A percentile compares a stretch with the other conserved stretches of the same genome.
phyloP scores from a whole-genome alignment of 257 asterid genomes.

The Capsicum chinense region DNA sequence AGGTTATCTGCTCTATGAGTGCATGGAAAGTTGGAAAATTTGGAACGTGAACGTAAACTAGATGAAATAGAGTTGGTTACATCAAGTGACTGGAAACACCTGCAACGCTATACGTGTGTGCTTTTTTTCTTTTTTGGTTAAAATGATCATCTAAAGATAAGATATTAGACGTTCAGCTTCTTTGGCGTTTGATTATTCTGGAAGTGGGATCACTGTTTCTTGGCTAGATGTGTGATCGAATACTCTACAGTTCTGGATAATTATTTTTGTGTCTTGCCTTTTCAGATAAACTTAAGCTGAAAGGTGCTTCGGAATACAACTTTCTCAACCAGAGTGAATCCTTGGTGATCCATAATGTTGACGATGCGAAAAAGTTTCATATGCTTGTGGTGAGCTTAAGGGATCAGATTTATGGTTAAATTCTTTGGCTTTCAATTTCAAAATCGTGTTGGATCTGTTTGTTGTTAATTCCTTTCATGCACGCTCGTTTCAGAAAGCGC shows the following conservation, averaged over 20 bases:
- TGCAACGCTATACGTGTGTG: neutral
- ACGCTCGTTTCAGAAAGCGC: conserved; percentile 67
- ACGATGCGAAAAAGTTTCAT: conserved; percentile 70
- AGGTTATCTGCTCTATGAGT: neutral
- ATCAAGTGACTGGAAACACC: neutral
- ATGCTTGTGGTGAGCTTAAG: conserved; percentile 46
- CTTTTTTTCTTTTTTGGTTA: neutral
- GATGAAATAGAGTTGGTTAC: neutral
- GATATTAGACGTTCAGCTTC: neutral
- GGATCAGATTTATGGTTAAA: conserved; percentile 11
- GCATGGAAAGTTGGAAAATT: neutral
- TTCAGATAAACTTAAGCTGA: conserved; percentile 73
- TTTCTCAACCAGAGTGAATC: conserved; percentile 80
- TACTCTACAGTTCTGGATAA: neutral
- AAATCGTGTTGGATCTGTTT: conserved; percentile 30
- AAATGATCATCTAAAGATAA: neutral
- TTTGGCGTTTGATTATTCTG: neutral
- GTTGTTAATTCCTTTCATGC: conserved; percentile 29
- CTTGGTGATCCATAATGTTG: conserved; percentile 61
- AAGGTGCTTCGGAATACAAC: conserved; percentile 62
- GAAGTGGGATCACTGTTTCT: neutral
- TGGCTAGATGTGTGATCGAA: conserved; percentile 9
- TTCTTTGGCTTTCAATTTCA: conserved; percentile 20
- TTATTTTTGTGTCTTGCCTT: neutral
- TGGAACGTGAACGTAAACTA: conserved; percentile 2